Evolutionary conservation across 2,329 filamentous ascomycete genomes (phyloP), one percentile per base, ranked within the genome.

Genomic region (Talaromyces marneffei): DNA sequence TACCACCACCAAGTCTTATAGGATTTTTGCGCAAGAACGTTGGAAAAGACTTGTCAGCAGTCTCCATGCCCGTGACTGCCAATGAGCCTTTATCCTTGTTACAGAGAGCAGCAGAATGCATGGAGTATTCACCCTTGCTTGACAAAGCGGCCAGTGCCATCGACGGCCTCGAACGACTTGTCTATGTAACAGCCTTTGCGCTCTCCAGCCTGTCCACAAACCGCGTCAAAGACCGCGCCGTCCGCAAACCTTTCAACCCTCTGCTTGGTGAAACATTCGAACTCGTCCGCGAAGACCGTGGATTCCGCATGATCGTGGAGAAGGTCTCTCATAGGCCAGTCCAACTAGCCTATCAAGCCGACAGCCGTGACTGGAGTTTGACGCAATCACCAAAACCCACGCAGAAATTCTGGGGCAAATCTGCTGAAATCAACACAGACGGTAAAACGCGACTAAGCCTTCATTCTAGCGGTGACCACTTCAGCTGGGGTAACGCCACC

Each of bases 401-500:
- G 23, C 93, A 99, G 72, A 97, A 97, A 72, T 99, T 99, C 79
- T 97, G 94, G 94, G 94, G 94, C 60, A 97, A 97, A 79, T 93
- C 89, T 59, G 91, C 91, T 2, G 94, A 99, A 75, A 86, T 99
- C 64, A 94, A 90, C 63, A 97, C 92, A 0, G 93, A 97, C 59
- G 94, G 94, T 2, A 89, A 91, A 27, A 87, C 91, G 3, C 85
- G 92, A 54, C 81, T 97, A 40, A 85, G 87, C 40, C 79, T 99
- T 29, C 87, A 94, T 71, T 82, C 83, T 2, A 84, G 80, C 1
- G 89, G 91, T 59, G 93, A 97, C 72, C 83, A 86, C 63, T 99
- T 93, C 78, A 92, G 87, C 67, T 99, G 92, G 91, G 88, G 84
- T 50, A 83, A 91, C 18, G 91, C 93, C 1, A 96, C 91, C 4